phyloP scores from a whole-genome alignment of 23 red algal genomes.

The Cyanidium caldarium region DNA sequence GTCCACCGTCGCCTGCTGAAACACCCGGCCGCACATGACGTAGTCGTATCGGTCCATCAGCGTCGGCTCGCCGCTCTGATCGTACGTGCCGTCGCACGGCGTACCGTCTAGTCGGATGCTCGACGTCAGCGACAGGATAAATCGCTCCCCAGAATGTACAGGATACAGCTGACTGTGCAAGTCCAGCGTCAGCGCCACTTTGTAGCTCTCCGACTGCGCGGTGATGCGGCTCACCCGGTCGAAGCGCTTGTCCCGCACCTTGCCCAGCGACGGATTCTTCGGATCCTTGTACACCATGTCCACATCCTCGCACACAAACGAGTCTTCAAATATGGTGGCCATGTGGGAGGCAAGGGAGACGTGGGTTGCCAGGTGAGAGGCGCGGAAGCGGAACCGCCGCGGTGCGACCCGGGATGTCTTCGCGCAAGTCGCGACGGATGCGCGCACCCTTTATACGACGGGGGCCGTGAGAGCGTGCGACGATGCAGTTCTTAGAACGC shows the following conservation, averaged over 20 bases:
- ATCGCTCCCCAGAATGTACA: neutral
- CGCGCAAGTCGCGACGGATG: too few species aligned
- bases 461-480: too few species aligned
- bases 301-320: neutral
- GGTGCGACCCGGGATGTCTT: too few species aligned
- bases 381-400: too few species aligned
- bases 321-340: neutral
- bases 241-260: neutral
- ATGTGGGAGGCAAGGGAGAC: too few species aligned
- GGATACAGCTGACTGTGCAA: slow-evolving; percentile 4
- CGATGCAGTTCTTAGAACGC: too few species aligned
- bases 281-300: slow-evolving; percentile 10
- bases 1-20: neutral
- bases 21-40: neutral
- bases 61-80: neutral
- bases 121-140: neutral
- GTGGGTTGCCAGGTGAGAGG: too few species aligned
- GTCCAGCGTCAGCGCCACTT: neutral
- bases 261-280: neutral
- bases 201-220: neutral
- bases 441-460: too few species aligned
- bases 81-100: neutral
- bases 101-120: neutral
- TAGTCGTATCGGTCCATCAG: neutral
- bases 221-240: neutral